These are phyloP conservation scores for Euphrasia arctica DNA, from an alignment of 305 asterid genomes.

Conservation along the genomic window DNA sequence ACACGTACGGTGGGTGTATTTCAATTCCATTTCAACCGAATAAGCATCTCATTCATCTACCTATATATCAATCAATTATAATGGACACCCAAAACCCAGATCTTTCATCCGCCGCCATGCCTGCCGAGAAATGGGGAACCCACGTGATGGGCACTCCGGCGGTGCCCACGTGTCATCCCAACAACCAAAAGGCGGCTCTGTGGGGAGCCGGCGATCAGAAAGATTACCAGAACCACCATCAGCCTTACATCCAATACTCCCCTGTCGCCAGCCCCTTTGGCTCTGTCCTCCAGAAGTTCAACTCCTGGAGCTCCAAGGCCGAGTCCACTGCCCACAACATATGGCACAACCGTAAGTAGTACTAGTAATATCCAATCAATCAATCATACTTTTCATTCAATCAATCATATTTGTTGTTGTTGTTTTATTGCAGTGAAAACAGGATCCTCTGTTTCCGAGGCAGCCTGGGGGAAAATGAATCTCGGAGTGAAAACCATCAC, in stretches of 20 bases:
- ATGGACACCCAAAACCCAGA: constrained; percentile 21
- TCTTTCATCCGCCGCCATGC: constrained; percentile 17
- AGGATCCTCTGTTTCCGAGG: constrained; percentile 39
- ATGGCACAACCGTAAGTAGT: constrained; percentile 34
- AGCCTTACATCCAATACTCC: constrained; percentile 42
- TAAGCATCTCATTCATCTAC: too few relatives aligned
- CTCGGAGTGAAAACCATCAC: constrained; percentile 43
- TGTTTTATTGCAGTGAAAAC: constrained; percentile 24
- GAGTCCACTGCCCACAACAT: constrained; percentile 48
- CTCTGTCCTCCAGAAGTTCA: constrained; percentile 48
- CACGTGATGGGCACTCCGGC: constrained; percentile 59
- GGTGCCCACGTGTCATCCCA: constrained; percentile 50
- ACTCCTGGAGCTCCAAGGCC: constrained; percentile 48
- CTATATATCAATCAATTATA: background rate
- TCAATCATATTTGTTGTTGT: too few relatives aligned
- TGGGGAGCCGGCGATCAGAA: constrained; percentile 46
- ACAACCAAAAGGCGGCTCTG: constrained; percentile 48
- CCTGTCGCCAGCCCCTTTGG: constrained; percentile 31
- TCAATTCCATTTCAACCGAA: background rate
- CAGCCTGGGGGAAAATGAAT: constrained; percentile 51
- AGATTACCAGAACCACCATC: constrained; percentile 40
- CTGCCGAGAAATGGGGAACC: constrained; percentile 46
- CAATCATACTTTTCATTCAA: too few relatives aligned
- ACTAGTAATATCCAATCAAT: background rate
- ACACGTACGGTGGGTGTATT: background rate